Base-by-base conservation (phyloP, 2,329 filamentous ascomycete species). In the Alternaria atra region DNA sequence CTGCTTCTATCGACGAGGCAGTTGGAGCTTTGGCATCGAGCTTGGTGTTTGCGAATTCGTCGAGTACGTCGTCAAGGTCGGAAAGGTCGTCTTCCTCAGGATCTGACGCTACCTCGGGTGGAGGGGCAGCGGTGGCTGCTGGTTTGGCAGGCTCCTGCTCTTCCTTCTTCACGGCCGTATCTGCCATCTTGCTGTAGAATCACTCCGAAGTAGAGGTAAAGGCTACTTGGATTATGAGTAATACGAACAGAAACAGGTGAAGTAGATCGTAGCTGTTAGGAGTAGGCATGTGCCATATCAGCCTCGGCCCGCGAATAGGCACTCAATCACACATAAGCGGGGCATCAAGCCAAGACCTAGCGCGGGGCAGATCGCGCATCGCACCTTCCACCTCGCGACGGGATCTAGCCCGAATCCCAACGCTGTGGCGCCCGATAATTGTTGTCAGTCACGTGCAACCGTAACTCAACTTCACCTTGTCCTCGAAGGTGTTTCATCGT, bases 1-100 rank as follows among this genome's bases (percentile, higher is more conserved):
- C 70, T 53, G 76, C 62, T 10, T 79, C 65, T 42, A 71, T 70
- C 52, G 64, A 70, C 3, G 69, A 52, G 4, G 65, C 46, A 39
- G 69, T 70, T 62, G 68, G 67, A 44, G 77, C 73, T 76, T 83
- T 85, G 69, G 80, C 74, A 67, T 86, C 82, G 60, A 89, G 71
- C 67, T 89, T 88, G 52, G 85, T 84, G 29, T 90, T 81, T 42
- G 90, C 89, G 80, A 99, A 99, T 66, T 97, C 91, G 75, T 97
- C 93, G 27, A 99, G 89, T 79, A 98, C 91, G 71, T 98, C 94
- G 80, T 99, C 95, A 44, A 99, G 83, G 73, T 98, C 95, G 73
- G 97, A 92, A 20, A 95, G 82, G 69, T 95, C 92, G 79, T 95
- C 95, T 79, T 97, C 94, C 67, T 98, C 94, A 6, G 94, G 94